Evolutionary conservation across 2,329 filamentous ascomycete species (phyloP), one percentile per base, ranked within the genome.

Genomic region (Pseudocercospora vitis): DNA sequence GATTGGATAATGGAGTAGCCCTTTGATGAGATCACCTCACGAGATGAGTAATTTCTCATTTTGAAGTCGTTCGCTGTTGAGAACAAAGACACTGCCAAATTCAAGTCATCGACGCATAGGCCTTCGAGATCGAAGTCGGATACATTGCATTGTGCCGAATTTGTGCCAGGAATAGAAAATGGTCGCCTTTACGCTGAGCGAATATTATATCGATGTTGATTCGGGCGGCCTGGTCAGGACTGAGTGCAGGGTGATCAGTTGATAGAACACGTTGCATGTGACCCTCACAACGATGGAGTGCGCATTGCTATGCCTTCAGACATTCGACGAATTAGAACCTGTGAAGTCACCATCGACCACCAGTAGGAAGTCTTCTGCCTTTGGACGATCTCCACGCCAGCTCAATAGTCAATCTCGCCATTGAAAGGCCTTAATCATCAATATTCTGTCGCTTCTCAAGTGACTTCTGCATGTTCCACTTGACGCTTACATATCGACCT

Each of bases 391-490:
- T n/a, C n/a, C n/a, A 29, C 6, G 26, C 48, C 28, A 50, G 37
- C 6, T 59, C 61, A 33, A 65, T 55, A 53, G 60, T 57, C 58
- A 65, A 28, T 33, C 53, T 60, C 28, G 67, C 57, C 55, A 73
- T 75, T 42, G 74, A 56, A 56, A 69, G 59, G 56, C 73, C 69
- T 7, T 62, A 62, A 45, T 64, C 51, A n/a, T 67, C 59, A 32
- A 74, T 70, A 33, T 71, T 67, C 3, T 66, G 61, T 54, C 65
- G 65, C 63, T 62, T 71, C 16, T 58, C 52, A 47, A 67, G 28
- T 5, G 74, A 52, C 53, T 74, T 67, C 47, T 66, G 51, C 71
- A 74, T 72, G 55, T 74, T 71, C 72, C 71, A 74, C 0, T 58
- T 68, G 9, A 59, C 65, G 50, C 62, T 69, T 1, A 74, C 39